These are phyloP conservation scores for Fragaria ananassa DNA, from an alignment of 306 rosid species.

Conservation along the genomic window DNA sequence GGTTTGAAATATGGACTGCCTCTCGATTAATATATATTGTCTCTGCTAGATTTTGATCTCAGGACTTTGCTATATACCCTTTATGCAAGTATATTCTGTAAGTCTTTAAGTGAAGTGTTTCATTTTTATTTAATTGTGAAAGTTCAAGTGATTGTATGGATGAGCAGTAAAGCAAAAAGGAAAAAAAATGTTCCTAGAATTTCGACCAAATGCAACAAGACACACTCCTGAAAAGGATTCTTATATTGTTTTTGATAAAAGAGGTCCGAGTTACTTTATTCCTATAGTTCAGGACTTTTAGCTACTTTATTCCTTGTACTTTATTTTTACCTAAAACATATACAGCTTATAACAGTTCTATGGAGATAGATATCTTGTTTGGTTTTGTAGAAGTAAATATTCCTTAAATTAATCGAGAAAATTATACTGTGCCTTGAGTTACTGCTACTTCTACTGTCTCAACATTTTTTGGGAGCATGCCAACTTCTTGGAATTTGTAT, in stretches of 20 bases:
- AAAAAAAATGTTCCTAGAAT: too few species aligned
- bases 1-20: conserved; percentile 42
- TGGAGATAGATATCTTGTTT: neutral
- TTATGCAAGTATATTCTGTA: neutral
- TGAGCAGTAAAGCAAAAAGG: neutral
- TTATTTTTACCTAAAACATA: neutral
- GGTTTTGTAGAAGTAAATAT: neutral
- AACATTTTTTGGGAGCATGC: neutral
- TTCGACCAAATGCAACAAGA: neutral
- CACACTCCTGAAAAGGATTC: neutral
- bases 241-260: neutral
- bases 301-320: neutral
- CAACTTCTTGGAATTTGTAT: neutral
- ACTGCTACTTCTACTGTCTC: neutral
- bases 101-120: neutral
- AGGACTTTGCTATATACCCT: conserved; percentile 9
- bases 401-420: neutral
- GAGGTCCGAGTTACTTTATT: neutral
- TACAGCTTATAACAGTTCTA: neutral
- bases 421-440: neutral
- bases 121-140: neutral
- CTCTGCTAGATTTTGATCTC: neutral
- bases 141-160: neutral
- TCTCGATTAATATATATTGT: neutral
- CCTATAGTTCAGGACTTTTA: neutral